Conservation (phyloP, 2,329 filamentous ascomycete species). For the Cyanodermella asteris region DNA sequence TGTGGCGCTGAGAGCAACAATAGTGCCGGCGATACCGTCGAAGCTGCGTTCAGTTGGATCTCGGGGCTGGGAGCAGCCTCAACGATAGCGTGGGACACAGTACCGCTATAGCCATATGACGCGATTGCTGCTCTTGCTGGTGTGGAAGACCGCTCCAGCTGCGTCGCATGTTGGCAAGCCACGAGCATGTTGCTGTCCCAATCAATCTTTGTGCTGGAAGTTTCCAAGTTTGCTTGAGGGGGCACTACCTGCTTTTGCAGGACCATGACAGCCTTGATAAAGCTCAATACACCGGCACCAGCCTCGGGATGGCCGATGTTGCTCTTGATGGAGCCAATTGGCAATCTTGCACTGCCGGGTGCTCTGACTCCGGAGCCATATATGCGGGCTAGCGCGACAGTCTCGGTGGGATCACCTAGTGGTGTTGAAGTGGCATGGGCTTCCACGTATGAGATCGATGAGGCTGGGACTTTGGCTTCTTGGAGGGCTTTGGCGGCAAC, state of each 20-base stretch:
- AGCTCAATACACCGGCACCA: conserved; percentile 10
- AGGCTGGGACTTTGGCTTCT: conserved; percentile 7
- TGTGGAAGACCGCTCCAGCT: conserved; percentile 7
- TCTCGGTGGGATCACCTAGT: conserved; percentile 7
- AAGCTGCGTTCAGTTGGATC: not conserved
- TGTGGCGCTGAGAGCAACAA: conserved; percentile 14
- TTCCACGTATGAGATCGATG: conserved; percentile 6
- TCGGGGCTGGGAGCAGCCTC: conserved; percentile 8
- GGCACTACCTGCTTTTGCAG: conserved; percentile 12
- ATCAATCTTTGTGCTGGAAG: conserved; percentile 14
- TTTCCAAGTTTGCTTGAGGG: conserved; percentile 15
- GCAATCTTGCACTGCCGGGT: too few relatives aligned
- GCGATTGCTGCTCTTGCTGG: conserved; percentile 12
- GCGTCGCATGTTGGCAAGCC: conserved; percentile 9
- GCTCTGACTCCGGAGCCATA: conserved; percentile 4
- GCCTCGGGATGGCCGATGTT: conserved; percentile 15
- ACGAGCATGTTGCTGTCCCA: conserved; percentile 11
- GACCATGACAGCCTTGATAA: conserved; percentile 13
- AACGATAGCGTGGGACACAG: conserved; percentile 15
- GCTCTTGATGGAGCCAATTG: conserved; percentile 14
- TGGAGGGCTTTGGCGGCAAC: conserved; percentile 11
- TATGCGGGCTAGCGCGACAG: not conserved
- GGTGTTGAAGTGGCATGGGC: conserved; percentile 10
- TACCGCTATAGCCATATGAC: conserved; percentile 16
- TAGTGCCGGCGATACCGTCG: conserved; percentile 3